Conservation (phyloP, 2,329 filamentous ascomycete genomes). For the Erysiphe neolycopersici region DNA sequence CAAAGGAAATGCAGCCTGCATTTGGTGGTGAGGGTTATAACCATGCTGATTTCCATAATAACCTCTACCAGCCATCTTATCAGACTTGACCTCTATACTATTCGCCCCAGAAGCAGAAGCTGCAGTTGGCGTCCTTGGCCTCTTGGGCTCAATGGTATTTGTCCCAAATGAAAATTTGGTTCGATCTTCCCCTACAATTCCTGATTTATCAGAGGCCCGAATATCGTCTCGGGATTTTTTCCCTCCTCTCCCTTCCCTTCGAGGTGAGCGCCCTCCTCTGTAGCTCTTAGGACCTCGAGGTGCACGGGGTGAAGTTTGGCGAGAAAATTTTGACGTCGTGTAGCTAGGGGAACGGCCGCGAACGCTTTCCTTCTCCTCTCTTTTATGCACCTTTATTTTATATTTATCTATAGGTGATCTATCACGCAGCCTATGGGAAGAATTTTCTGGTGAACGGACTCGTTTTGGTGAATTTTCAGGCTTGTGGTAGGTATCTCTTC, state of each 20-base stretch:
- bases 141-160: slow-evolving; percentile 13
- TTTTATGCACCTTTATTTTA: slow-evolving; percentile 6
- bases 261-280: slow-evolving; percentile 8
- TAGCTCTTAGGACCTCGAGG: slow-evolving; percentile 6
- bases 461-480: slow-evolving; percentile 4
- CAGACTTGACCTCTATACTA: slow-evolving; percentile 14
- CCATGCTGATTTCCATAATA: slow-evolving; percentile 13
- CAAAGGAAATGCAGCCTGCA: slow-evolving; percentile 14
- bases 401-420: slow-evolving; percentile 6
- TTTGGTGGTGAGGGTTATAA: slow-evolving; percentile 15
- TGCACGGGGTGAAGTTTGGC: slow-evolving; percentile 10
- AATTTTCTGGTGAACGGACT: slow-evolving; percentile 5
- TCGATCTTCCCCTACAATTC: slow-evolving; percentile 4
- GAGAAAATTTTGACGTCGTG: slow-evolving; percentile 8
- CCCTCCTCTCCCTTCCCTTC: slow-evolving; percentile 5
- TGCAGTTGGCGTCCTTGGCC: slow-evolving; percentile 5
- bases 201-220: slow-evolving; percentile 3
- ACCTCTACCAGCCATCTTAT: slow-evolving; percentile 14
- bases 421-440: slow-evolving; percentile 5
- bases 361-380: slow-evolving; percentile 5
- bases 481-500: slow-evolving; percentile 5
- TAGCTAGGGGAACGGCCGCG: slow-evolving; percentile 8
- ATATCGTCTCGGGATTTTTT: slow-evolving; percentile 9
- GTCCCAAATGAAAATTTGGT: slow-evolving; percentile 5
- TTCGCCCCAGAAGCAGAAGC: slow-evolving; percentile 14